These are phyloP conservation scores for Geotrichum ghanense DNA, from an alignment of 805 yeast species.

Conservation along the genomic window DNA sequence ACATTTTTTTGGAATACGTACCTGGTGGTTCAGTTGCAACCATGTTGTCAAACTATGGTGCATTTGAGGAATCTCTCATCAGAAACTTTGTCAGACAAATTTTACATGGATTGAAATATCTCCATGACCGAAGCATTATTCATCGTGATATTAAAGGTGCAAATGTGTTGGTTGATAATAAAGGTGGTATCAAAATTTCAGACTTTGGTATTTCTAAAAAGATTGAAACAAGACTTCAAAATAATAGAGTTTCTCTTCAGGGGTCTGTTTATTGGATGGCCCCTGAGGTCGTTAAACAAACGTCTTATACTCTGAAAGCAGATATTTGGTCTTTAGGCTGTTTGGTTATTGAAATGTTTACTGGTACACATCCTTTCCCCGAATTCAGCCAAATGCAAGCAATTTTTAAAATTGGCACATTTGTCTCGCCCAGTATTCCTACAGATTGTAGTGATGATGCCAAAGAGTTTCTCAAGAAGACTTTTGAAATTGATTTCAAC, in stretches of 20 bases:
- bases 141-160: conserved; percentile 89
- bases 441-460: conserved; percentile 51
- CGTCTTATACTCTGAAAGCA: conserved; percentile 81
- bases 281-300: conserved; percentile 93
- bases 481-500: conserved; percentile 67
- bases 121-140: conserved; percentile 65
- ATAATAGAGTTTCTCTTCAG: conserved; percentile 72
- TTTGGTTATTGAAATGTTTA: conserved; percentile 84
- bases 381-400: conserved; percentile 95
- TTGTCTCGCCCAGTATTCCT: conserved; percentile 67
- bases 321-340: conserved; percentile 98
- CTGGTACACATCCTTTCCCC: conserved; percentile 95
- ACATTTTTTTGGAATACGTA: conserved; percentile 72
- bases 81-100: conserved; percentile 67
- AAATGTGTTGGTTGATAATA: conserved; percentile 67
- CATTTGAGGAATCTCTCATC: conserved; percentile 67
- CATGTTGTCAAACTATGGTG: conserved; percentile 62
- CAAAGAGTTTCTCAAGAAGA: conserved; percentile 46
- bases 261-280: conserved; percentile 99
- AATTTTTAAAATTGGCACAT: conserved; percentile 83
- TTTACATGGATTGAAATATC: conserved; percentile 58
- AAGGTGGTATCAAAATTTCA: conserved; percentile 72
- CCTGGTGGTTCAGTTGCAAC: conserved; percentile 65
- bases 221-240: conserved; percentile 40
- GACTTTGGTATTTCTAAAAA: conserved; percentile 78